Conservation (phyloP, 192 early-diverging fungal species). For the Spizellomyces sp. region DNA sequence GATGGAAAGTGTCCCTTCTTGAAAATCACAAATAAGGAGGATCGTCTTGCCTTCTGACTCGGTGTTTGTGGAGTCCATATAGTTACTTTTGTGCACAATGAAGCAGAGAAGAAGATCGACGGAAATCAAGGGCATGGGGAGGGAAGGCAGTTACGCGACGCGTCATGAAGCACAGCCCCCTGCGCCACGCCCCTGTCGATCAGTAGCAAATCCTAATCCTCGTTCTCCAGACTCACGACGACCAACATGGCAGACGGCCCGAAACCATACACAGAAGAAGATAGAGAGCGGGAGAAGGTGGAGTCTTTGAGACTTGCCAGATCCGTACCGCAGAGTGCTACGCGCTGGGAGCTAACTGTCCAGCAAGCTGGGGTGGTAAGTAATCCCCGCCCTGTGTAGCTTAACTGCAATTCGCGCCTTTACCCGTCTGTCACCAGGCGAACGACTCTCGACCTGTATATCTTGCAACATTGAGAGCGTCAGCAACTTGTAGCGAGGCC, state of each 20-base stretch:
- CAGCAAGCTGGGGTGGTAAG: constrained; percentile 14
- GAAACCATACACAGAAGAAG: constrained; percentile 4
- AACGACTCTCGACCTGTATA: constrained; percentile 4
- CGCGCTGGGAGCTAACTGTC: not conserved
- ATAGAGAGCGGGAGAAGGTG: not conserved
- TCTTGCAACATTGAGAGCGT: not conserved
- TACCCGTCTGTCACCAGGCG: not conserved
- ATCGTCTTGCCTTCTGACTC: not conserved
- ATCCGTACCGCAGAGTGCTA: not conserved
- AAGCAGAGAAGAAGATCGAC: too few relatives aligned
- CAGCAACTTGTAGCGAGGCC: not conserved
- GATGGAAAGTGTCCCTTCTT: not conserved
- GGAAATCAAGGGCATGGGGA: too few relatives aligned
- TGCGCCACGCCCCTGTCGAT: too few relatives aligned
- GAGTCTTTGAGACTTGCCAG: not conserved
- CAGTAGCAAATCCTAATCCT: too few relatives aligned
- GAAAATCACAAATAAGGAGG: not conserved
- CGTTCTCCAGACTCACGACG: too few relatives aligned
- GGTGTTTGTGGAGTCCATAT: too few relatives aligned
- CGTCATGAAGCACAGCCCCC: too few relatives aligned
- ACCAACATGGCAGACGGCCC: not conserved
- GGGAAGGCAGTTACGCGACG: too few relatives aligned
- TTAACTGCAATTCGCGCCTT: not conserved
- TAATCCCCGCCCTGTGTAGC: not conserved
- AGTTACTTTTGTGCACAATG: too few relatives aligned